A percentile compares a stretch with the other conserved stretches of the same genome.
These are phyloP conservation scores for Pichia heedii DNA, from an alignment of 805 yeast species.

Conservation along the genomic window DNA sequence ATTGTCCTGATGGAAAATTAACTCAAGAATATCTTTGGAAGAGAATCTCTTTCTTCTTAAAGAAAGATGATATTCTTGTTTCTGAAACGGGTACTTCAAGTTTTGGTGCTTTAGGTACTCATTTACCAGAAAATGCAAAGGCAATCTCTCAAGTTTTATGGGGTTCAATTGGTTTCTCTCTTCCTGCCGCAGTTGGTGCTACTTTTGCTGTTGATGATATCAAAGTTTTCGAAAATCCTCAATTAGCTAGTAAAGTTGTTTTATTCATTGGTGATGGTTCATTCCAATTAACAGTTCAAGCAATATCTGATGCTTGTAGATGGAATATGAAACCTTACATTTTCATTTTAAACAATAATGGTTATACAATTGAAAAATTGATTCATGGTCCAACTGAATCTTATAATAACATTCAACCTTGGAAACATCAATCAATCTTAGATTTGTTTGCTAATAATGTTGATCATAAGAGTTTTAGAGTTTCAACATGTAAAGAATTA, in stretches of 20 bases:
- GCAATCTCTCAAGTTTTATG: constrained; percentile 70
- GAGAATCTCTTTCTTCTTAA: constrained; percentile 50
- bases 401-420: constrained; percentile 59
- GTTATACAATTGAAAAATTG: constrained; percentile 68
- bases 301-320: constrained; percentile 60
- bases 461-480: constrained; percentile 44
- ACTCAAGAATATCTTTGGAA: constrained; percentile 67
- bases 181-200: constrained; percentile 63
- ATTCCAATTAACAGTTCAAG: constrained; percentile 65
- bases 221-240: neutral
- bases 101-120: constrained; percentile 58
- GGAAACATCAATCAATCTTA: constrained; percentile 54
- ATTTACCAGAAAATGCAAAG: constrained; percentile 51
- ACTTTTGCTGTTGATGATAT: constrained; percentile 50
- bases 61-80: constrained; percentile 57
- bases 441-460: constrained; percentile 50
- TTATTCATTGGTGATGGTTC: constrained; percentile 73
- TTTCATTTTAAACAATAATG: constrained; percentile 62
- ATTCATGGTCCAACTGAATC: constrained; percentile 60
- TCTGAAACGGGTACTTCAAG: constrained; percentile 74
- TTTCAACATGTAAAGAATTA: constrained; percentile 50
- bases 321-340: constrained; percentile 61
- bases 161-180: constrained; percentile 69
- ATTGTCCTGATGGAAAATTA: constrained; percentile 36
- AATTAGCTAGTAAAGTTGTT: constrained; percentile 44